Evolutionary conservation across 768 basidiomycete genomes (phyloP).

Genomic region (Tulasnella sp.): DNA sequence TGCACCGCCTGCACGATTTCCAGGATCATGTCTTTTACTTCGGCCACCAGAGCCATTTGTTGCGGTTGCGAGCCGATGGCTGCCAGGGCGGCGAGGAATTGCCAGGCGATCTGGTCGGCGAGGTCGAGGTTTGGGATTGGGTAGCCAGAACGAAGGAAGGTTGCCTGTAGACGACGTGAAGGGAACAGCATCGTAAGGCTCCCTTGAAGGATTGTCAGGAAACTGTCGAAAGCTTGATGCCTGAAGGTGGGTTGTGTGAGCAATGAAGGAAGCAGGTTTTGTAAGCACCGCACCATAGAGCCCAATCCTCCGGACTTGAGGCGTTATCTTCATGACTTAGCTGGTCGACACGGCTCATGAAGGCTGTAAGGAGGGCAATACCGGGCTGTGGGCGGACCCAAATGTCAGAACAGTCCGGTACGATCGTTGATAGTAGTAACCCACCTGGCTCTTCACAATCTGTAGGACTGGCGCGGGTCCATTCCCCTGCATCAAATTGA

Average conservation of each 20-base stretch:
- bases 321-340: slow-evolving; percentile 64
- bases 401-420: not conserved
- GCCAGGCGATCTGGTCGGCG: slow-evolving; percentile 79
- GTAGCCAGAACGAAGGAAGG: slow-evolving; percentile 28
- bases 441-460: slow-evolving; percentile 69
- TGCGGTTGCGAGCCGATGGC: slow-evolving; percentile 71
- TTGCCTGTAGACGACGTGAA: slow-evolving; percentile 51
- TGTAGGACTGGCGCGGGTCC: slow-evolving; percentile 46
- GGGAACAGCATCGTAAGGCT: slow-evolving; percentile 78
- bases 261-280: slow-evolving; percentile 10
- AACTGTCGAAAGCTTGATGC: slow-evolving; percentile 77
- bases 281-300: slow-evolving; percentile 55
- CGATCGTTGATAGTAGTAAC: slow-evolving; percentile 21
- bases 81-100: slow-evolving; percentile 81
- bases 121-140: slow-evolving; percentile 40
- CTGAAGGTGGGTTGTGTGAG: slow-evolving; percentile 31
- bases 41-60: slow-evolving; percentile 74
- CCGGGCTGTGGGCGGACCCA: slow-evolving; percentile 54
- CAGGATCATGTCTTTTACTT: slow-evolving; percentile 83
- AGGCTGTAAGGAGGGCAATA: slow-evolving; percentile 75
- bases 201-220: slow-evolving; percentile 68
- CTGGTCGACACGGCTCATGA: slow-evolving; percentile 85
- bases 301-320: slow-evolving; percentile 59
- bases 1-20: slow-evolving; percentile 75
- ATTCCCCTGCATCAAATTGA: slow-evolving; percentile 70